Percentiles rank a stretch among this genome's conserved stretches.
Conservation (phyloP, 805 yeast genomes). For the Lachancea meyersii region DNA sequence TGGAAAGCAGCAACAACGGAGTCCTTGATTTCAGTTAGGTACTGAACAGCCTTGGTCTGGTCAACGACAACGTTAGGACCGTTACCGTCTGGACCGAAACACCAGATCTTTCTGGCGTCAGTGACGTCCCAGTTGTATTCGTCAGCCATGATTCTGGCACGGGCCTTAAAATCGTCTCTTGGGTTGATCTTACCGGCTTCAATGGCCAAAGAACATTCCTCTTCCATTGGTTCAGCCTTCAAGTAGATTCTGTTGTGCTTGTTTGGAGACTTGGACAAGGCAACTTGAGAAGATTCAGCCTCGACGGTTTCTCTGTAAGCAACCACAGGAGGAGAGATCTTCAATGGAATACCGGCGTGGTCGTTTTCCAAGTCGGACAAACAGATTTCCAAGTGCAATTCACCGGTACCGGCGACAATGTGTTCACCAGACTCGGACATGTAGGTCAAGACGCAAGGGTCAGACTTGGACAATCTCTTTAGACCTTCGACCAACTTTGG, state of each 20-base stretch:
- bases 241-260: conserved; percentile 99
- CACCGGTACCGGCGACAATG: conserved; percentile 99
- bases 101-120: conserved; percentile 99
- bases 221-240: conserved; percentile 93
- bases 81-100: conserved; percentile 99
- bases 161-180: conserved; percentile 96
- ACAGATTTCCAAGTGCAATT: conserved; percentile 98
- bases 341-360: conserved; percentile 99
- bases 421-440: conserved; percentile 98
- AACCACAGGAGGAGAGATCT: conserved; percentile 96
- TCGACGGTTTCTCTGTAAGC: conserved; percentile 98
- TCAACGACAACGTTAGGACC: conserved; percentile 99
- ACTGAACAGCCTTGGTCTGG: conserved; percentile 99
- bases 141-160: conserved; percentile 98
- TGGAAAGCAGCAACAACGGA: conserved; percentile 99
- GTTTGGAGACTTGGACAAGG: conserved; percentile 99
- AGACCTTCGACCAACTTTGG: conserved; percentile 99
- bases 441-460: conserved; percentile 90
- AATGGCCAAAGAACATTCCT: conserved; percentile 87
- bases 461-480: conserved; percentile 98
- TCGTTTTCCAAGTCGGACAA: conserved; percentile 92
- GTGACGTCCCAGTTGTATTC: conserved; percentile 99
- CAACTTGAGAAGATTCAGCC: conserved; percentile 88
- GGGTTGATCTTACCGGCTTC: conserved; percentile 89
- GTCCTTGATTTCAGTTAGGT: conserved; percentile 98